phyloP scores from a whole-genome alignment of 495 filamentous ascomycete genomes.

The Podospora sp. region DNA sequence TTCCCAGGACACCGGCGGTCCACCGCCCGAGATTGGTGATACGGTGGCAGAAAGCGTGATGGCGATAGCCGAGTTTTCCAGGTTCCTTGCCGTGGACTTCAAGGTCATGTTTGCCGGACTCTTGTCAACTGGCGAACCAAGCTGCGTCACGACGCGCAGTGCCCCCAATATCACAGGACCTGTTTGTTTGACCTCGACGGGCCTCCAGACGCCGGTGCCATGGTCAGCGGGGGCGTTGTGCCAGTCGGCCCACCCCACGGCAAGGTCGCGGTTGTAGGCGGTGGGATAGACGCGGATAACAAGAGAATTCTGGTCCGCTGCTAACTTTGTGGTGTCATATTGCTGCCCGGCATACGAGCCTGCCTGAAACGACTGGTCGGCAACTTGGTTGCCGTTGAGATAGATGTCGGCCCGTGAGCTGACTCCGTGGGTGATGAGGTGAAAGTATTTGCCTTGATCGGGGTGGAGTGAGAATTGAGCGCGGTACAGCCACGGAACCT shows the following conservation, averaged over 20 bases:
- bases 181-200: slow-evolving; percentile 61
- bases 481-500: slow-evolving; percentile 63
- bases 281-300: slow-evolving; percentile 60
- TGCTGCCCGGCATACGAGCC: slow-evolving; percentile 59
- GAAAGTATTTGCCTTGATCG: slow-evolving; percentile 47
- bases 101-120: slow-evolving; percentile 47
- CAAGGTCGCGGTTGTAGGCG: slow-evolving; percentile 61
- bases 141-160: slow-evolving; percentile 52
- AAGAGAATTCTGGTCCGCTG: slow-evolving; percentile 51
- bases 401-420: slow-evolving; percentile 63
- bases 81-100: slow-evolving; percentile 53
- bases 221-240: slow-evolving; percentile 64
- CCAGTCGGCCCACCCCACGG: slow-evolving; percentile 66
- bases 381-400: slow-evolving; percentile 60
- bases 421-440: slow-evolving; percentile 61
- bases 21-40: slow-evolving; percentile 23
- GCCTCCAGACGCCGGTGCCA: slow-evolving; percentile 63
- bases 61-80: slow-evolving; percentile 41
- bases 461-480: slow-evolving; percentile 53
- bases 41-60: slow-evolving; percentile 48
- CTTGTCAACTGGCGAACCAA: slow-evolving; percentile 30
- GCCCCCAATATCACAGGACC: slow-evolving; percentile 56
- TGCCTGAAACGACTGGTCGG: slow-evolving; percentile 48
- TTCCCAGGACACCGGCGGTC: slow-evolving; percentile 27
- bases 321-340: slow-evolving; percentile 54